Evolutionary conservation across 768 basidiomycete species (phyloP), one percentile per base, ranked within the genome.

Genomic region (Tricholoma hemisulphureum): DNA sequence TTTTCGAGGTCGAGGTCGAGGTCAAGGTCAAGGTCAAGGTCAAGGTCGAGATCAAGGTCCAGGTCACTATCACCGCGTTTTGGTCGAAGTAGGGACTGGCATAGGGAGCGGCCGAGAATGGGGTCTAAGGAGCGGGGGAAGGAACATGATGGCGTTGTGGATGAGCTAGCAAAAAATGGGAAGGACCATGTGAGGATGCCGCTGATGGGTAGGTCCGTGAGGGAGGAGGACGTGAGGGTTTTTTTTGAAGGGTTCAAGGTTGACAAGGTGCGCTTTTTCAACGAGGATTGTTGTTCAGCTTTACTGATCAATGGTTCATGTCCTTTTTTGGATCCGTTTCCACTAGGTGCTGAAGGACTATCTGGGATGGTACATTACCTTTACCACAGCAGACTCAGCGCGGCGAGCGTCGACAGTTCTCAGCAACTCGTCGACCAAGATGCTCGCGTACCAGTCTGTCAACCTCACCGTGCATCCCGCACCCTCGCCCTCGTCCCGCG

Each of bases 301-400:
- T 37, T 57, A 21, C 41, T n/a, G 23, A 20, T 53, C 34, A 23
- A 18, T 49, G 13, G 52, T 26, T 2, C 57, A 37, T 13, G 29
- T n/a, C 50, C 56, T 63, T 31, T 49, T 49, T 55, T 31, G 51
- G 55, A 55, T 63, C 55, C 49, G 35, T 56, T 54, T 57, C 51
- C 31, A 57, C 51, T 56, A 92, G 89, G 79, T 95, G 24, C 75
- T 93, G 2, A 82, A 83, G 60, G 89, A 90, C 68, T 80, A 82
- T 51, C 72, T 74, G 2, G 89, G 86, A 9, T 88, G 91, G 79
- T 95, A 94, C 67, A 81, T 95, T 61, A 89, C 93, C 3, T 98
- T 97, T 69, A 66, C 75, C 18, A 82, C 83, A 4, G 67, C 77
- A 2, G 83, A 83, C 55, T 69, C 81, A 0, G 94, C 94, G 0